phyloP scores from a whole-genome alignment of 1,284 basidiomycete genomes.

The Irpex sp. region DNA sequence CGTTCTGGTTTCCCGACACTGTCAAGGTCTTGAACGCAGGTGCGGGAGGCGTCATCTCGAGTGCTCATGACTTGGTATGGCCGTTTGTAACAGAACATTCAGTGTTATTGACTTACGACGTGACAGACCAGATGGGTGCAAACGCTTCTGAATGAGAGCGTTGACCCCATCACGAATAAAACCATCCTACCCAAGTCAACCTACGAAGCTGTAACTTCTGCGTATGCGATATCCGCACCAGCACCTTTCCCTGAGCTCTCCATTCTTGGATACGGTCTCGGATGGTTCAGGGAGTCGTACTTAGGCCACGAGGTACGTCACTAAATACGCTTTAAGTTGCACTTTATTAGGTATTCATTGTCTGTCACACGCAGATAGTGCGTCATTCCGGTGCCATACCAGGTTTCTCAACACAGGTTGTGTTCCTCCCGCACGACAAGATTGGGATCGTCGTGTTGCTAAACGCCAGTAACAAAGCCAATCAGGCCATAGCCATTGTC shows the following conservation, averaged over 20 bases:
- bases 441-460: constrained; percentile 39
- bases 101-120: not conserved
- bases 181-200: constrained; percentile 23
- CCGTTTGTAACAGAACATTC: not conserved
- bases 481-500: not conserved
- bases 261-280: constrained; percentile 28
- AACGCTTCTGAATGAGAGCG: constrained; percentile 24
- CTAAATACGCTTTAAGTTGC: too few relatives aligned
- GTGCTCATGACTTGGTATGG: constrained; percentile 26
- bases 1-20: constrained; percentile 25
- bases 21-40: constrained; percentile 24
- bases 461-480: constrained; percentile 27
- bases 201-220: constrained; percentile 25
- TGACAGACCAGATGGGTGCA: constrained; percentile 29
- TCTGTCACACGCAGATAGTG: constrained; percentile 15
- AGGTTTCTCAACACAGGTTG: constrained; percentile 38
- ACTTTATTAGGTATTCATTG: too few relatives aligned
- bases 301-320: constrained; percentile 21
- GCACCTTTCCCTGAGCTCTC: constrained; percentile 14
- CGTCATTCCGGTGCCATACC: constrained; percentile 24
- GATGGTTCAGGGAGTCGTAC: constrained; percentile 23
- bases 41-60: constrained; percentile 31
- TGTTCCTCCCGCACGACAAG: constrained; percentile 26
- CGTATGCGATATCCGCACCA: constrained; percentile 8
- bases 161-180: constrained; percentile 21